Evolutionary conservation across 495 filamentous ascomycete genomes (phyloP).

Genomic region (Hyphodiscus hymeniophilus): DNA sequence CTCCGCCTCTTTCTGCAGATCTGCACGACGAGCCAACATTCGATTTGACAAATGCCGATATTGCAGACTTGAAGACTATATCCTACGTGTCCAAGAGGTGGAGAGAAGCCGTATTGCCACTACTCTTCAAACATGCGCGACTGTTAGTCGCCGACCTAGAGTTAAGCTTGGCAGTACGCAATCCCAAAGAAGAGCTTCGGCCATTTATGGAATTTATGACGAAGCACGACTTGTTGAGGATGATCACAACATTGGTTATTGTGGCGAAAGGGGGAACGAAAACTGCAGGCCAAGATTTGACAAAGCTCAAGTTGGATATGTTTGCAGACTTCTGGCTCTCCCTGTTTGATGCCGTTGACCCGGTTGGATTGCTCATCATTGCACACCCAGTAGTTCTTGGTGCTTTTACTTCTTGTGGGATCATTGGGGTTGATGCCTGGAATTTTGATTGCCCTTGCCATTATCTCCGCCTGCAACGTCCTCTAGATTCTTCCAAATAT

Average conservation of each 20-base stretch:
- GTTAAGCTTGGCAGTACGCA: constrained; percentile 4
- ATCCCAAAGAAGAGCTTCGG: constrained; percentile 14
- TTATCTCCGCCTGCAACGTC: constrained; percentile 29
- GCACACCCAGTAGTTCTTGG: constrained; percentile 33
- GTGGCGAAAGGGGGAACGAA: constrained; percentile 6
- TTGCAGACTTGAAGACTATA: constrained; percentile 29
- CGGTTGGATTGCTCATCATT: constrained; percentile 33
- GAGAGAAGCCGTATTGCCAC: constrained; percentile 28
- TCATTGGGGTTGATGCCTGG: constrained; percentile 32
- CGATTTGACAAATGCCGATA: constrained; percentile 9
- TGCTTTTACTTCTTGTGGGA: constrained; percentile 29
- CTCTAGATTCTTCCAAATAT: background rate
- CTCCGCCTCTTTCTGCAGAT: constrained; percentile 27
- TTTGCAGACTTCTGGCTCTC: constrained; percentile 32
- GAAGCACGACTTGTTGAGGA: constrained; percentile 2
- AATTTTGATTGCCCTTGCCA: constrained; percentile 32
- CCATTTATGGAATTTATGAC: constrained; percentile 19
- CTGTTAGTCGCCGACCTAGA: constrained; percentile 9
- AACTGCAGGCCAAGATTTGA: constrained; percentile 5
- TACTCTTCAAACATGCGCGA: constrained; percentile 33
- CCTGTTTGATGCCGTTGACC: constrained; percentile 34
- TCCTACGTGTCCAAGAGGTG: constrained; percentile 35
- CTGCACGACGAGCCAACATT: constrained; percentile 32
- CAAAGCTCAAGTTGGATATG: constrained; percentile 9
- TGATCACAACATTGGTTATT: constrained; percentile 13